A percentile compares a stretch with the other conserved stretches of the same genome.
phyloP scores from a whole-genome alignment of 2,329 filamentous ascomycete genomes.

The Fusarium sp. region DNA sequence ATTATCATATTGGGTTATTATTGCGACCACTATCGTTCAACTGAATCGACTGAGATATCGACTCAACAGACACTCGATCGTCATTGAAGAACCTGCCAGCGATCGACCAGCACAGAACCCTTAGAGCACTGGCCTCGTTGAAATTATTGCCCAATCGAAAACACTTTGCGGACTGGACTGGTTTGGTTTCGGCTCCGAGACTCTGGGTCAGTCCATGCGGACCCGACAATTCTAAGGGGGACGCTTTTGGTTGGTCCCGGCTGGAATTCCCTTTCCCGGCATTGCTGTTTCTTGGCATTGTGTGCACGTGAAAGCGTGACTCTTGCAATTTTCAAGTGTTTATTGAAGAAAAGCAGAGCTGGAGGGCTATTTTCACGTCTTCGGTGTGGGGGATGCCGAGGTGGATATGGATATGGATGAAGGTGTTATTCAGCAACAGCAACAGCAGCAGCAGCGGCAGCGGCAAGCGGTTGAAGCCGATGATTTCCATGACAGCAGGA shows the following conservation, averaged over 20 bases:
- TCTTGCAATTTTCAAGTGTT: not conserved
- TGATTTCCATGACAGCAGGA: constrained; percentile 18
- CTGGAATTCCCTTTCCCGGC: constrained; percentile 20
- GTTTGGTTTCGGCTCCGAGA: constrained; percentile 24
- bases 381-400: constrained; percentile 26
- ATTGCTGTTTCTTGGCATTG: constrained; percentile 13
- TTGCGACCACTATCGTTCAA: not conserved
- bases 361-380: constrained; percentile 39
- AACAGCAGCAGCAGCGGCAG: not conserved
- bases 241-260: constrained; percentile 30
- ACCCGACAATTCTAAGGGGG: constrained; percentile 10
- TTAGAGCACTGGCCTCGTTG: not conserved
- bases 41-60: not conserved
- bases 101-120: not conserved
- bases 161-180: not conserved
- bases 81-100: not conserved
- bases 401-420: constrained; percentile 20
- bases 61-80: constrained; percentile 6
- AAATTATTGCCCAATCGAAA: constrained; percentile 10
- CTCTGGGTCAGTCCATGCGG: constrained; percentile 19
- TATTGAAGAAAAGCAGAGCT: constrained; percentile 23
- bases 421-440: constrained; percentile 17
- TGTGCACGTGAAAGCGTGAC: not conserved
- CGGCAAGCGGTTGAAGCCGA: constrained; percentile 21
- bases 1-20: not conserved